Evolutionary conservation across 31 red algal species (phyloP).

Genomic region (Porphyra umbilicalis): DNA sequence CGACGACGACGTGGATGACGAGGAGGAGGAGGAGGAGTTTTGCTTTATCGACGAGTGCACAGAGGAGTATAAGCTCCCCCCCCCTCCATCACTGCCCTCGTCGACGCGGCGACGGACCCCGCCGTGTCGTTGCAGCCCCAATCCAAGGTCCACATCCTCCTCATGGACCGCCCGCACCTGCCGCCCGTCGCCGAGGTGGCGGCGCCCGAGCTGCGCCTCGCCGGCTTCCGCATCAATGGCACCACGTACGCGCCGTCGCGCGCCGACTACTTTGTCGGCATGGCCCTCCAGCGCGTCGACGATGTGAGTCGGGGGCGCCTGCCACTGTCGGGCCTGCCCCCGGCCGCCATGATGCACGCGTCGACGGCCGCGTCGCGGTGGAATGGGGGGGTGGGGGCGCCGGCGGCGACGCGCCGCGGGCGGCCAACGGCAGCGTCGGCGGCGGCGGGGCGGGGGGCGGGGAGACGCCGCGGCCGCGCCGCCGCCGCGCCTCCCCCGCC

Average conservation of each 20-base stretch:
- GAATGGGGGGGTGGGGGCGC: background rate
- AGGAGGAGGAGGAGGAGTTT: constrained; percentile 17
- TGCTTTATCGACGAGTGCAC: constrained; percentile 57
- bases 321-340: constrained; percentile 37
- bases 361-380: background rate
- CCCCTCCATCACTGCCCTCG: constrained; percentile 46
- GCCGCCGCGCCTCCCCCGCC: constrained; percentile 2
- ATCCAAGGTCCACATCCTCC: constrained; percentile 28
- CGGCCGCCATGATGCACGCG: constrained; percentile 1
- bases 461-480: background rate
- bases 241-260: constrained; percentile 80
- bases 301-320: constrained; percentile 18
- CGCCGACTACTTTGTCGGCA: constrained; percentile 63
- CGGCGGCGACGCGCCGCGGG: no score
- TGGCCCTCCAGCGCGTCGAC: constrained; percentile 49
- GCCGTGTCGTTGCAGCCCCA: constrained; percentile 58
- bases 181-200: constrained; percentile 73
- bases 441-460: background rate
- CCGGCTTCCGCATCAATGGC: constrained; percentile 83
- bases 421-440: background rate
- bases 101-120: constrained; percentile 61
- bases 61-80: constrained; percentile 45
- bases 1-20: background rate
- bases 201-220: constrained; percentile 71
- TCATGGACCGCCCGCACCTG: constrained; percentile 63